Evolutionary conservation across 164 flowering plant genomes (phyloP).

Genomic region (Chimonanthus salicifolius): DNA sequence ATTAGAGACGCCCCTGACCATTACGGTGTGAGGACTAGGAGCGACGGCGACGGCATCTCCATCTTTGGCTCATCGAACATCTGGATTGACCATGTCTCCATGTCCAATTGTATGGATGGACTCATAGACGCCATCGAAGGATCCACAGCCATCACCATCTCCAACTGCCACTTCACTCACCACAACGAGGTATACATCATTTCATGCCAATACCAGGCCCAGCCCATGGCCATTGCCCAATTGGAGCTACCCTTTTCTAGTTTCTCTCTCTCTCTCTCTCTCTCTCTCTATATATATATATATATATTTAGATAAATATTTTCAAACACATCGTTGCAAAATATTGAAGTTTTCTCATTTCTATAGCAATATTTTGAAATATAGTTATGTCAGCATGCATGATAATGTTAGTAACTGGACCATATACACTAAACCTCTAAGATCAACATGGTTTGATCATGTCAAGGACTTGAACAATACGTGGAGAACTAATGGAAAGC

Average conservation of each 20-base stretch:
- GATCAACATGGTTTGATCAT: too few relatives aligned
- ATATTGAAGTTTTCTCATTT: too few relatives aligned
- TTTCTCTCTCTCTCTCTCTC: too few relatives aligned
- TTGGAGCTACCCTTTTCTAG: too few relatives aligned
- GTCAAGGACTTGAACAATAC: too few relatives aligned
- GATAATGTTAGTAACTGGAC: too few relatives aligned
- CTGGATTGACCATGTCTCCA: conserved; percentile 72
- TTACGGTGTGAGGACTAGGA: conserved; percentile 40
- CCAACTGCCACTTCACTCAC: conserved; percentile 69
- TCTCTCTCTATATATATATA: too few relatives aligned
- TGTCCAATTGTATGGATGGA: conserved; percentile 58
- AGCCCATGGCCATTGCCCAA: background rate
- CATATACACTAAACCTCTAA: too few relatives aligned
- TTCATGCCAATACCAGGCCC: background rate
- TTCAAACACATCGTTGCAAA: background rate
- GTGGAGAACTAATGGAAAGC: too few relatives aligned
- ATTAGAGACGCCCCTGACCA: conserved; percentile 57
- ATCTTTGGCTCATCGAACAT: conserved; percentile 48
- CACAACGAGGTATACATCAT: conserved; percentile 48
- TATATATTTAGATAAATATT: too few relatives aligned
- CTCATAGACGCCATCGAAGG: conserved; percentile 59
- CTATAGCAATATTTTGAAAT: too few relatives aligned
- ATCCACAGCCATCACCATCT: conserved; percentile 75
- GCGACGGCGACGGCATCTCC: conserved; percentile 76
- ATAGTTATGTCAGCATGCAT: too few relatives aligned